Base-by-base conservation (phyloP, 306 rosid species). In the Macrotyloma uniflorum region DNA sequence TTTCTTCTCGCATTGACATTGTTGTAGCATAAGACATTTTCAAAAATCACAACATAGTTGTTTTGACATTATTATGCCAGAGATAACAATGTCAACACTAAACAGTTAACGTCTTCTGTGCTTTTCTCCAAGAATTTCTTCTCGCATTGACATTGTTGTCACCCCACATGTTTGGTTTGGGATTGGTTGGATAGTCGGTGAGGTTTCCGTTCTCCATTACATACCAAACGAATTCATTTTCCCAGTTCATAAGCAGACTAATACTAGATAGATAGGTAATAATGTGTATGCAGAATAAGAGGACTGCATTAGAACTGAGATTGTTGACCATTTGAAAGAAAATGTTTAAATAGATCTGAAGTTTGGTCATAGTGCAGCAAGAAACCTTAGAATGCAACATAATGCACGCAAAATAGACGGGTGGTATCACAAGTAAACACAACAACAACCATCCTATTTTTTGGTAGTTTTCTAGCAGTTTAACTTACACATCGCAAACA, bases 41-140 rank as follows among this genome's bases (percentile, higher is more conserved):
- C 9, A 70, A 70, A 28, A 70, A n/a, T n/a, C n/a, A 23, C 45
- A 67, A 18, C 23, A 28, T 22, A 64, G 36, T 24, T 16, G 51
- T 30, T 9, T 2, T 36, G 42, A 36, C 11, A 4, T 8, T 33
- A 50, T 70, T 50, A 54, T 62, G 33, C 36, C 22, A 61, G 30
- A 67, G 67, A 71, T 33, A 35, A 77, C 70, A 53, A 46, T 36
- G 51, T 47, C 72, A 73, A 16, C 22, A 58, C 32, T 38, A 38
- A 8, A 8, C 3, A 38, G 12, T 51, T 15, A 30, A 42, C 73
- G 54, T 53, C 23, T 63, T 22, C 20, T 64, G 66, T 15, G 72
- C 16, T 43, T 49, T 16, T n/a, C 36, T 75, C 32, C 24, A 38
- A 18, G 67, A 40, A 65, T 43, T 67, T 62, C 20, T 42, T 19